Conservation (phyloP, 2,329 filamentous ascomycete species). For the Coniella lustricola region DNA sequence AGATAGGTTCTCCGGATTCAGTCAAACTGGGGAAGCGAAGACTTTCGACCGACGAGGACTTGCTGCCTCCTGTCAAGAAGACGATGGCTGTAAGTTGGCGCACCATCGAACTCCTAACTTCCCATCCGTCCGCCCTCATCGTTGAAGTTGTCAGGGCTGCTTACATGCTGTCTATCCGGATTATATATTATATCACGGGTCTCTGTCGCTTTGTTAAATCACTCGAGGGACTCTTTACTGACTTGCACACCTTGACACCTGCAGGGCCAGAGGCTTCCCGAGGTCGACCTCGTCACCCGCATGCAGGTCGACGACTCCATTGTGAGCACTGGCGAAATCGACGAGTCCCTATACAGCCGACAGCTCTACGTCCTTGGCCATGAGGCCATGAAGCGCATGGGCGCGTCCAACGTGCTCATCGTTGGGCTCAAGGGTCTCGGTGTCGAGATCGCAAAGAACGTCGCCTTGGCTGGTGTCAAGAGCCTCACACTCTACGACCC, state of each 20-base stretch:
- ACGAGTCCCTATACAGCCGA: conserved; percentile 67
- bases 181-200: too few relatives aligned
- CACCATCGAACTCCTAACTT: background rate
- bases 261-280: conserved; percentile 46
- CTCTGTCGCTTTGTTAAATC: background rate
- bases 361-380: conserved; percentile 66
- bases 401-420: conserved; percentile 87
- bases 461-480: conserved; percentile 96
- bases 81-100: conserved; percentile 51
- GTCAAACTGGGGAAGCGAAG: conserved; percentile 62
- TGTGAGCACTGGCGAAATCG: conserved; percentile 53
- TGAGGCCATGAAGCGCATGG: conserved; percentile 98
- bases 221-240: conserved; percentile 8
- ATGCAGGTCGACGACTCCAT: conserved; percentile 60
- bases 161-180: background rate
- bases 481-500: conserved; percentile 92
- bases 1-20: conserved; percentile 15
- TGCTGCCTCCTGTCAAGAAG: conserved; percentile 50
- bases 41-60: conserved; percentile 51
- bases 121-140: background rate
- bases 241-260: conserved; percentile 9
- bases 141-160: background rate
- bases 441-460: conserved; percentile 98
- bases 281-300: conserved; percentile 56
- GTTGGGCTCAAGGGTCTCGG: conserved; percentile 89